Evolutionary conservation across 1,284 basidiomycete genomes (phyloP).

Genomic region (Coniferiporia sulphurascens): DNA sequence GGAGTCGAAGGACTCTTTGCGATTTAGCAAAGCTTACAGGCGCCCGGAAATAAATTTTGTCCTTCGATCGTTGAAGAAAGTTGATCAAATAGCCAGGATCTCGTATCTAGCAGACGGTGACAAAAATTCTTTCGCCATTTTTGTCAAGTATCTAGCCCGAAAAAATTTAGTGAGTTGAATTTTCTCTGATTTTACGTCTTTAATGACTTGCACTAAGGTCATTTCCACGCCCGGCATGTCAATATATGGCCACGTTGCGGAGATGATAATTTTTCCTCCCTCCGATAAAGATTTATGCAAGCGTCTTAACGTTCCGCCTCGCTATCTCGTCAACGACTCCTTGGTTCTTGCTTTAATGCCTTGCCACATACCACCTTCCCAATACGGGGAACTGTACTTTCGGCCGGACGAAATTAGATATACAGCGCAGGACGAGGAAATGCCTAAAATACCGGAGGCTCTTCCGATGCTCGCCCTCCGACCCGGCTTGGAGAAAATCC

Average conservation of each 20-base stretch:
- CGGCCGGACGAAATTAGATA: conserved; percentile 3
- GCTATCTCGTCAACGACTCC: conserved; percentile 22
- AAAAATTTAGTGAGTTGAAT: conserved; percentile 36
- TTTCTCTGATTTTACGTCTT: conserved; percentile 1
- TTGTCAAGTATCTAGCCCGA: conserved; percentile 43
- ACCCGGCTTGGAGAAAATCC: conserved; percentile 35
- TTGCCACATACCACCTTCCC: conserved; percentile 35
- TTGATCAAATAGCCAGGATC: conserved; percentile 49
- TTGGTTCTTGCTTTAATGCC: conserved; percentile 45
- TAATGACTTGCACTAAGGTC: conserved; percentile 35
- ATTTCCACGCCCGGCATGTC: conserved; percentile 43
- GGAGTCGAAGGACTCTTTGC: conserved; percentile 35
- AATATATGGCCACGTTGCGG: conserved; percentile 37
- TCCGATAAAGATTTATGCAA: conserved; percentile 26
- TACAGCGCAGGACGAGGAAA: neutral
- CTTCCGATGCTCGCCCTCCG: conserved; percentile 18
- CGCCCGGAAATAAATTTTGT: conserved; percentile 41
- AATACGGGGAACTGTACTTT: neutral
- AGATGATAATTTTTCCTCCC: conserved; percentile 43
- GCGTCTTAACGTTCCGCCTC: conserved; percentile 26
- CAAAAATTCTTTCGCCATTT: conserved; percentile 35
- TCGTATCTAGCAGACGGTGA: conserved; percentile 36
- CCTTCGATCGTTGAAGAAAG: conserved; percentile 41
- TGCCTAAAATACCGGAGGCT: neutral
- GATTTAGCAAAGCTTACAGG: conserved; percentile 43